Evolutionary conservation across 108 stramenopile species (phyloP).

Genomic region (Aurantiochytrium sp.): DNA sequence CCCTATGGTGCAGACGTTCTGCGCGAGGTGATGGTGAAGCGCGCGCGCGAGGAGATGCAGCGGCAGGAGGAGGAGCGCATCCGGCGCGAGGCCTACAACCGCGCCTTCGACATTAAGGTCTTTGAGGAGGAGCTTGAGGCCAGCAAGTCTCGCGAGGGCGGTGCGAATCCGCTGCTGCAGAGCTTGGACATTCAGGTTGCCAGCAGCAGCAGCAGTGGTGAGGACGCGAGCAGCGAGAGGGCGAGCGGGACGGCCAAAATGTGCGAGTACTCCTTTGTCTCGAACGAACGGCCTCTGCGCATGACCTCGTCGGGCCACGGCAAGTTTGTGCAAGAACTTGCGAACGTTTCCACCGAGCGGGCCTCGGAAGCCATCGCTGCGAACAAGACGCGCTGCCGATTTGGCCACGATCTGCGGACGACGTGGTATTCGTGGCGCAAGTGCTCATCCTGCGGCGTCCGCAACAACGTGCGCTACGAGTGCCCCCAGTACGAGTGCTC

Average conservation of each 20-base stretch:
- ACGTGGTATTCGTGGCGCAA: slow-evolving; percentile 26
- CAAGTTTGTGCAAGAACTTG: neutral
- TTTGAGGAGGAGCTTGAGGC: slow-evolving; percentile 43
- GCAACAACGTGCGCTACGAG: neutral
- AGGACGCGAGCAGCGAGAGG: neutral
- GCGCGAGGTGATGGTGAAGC: slow-evolving; percentile 35
- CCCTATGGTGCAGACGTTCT: slow-evolving; percentile 37
- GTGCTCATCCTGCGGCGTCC: neutral
- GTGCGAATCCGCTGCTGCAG: slow-evolving; percentile 17
- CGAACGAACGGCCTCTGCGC: slow-evolving; percentile 32
- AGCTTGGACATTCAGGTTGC: neutral
- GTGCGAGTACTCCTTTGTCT: slow-evolving; percentile 27
- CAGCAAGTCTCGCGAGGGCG: slow-evolving; percentile 32
- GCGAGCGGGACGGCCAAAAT: neutral
- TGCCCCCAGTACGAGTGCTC: slow-evolving; percentile 18
- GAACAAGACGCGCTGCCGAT: neutral
- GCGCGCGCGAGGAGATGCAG: slow-evolving; percentile 22
- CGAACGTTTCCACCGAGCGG: neutral
- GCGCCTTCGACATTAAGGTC: slow-evolving; percentile 33
- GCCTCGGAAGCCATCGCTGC: neutral
- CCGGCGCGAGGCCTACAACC: slow-evolving; percentile 34
- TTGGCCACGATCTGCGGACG: slow-evolving; percentile 7
- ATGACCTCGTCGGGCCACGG: slow-evolving; percentile 22
- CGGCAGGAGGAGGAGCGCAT: slow-evolving; percentile 26
- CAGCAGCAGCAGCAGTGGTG: neutral